Base-by-base conservation (phyloP, 495 filamentous ascomycete genomes). In the Astrocystis sublimbata region DNA sequence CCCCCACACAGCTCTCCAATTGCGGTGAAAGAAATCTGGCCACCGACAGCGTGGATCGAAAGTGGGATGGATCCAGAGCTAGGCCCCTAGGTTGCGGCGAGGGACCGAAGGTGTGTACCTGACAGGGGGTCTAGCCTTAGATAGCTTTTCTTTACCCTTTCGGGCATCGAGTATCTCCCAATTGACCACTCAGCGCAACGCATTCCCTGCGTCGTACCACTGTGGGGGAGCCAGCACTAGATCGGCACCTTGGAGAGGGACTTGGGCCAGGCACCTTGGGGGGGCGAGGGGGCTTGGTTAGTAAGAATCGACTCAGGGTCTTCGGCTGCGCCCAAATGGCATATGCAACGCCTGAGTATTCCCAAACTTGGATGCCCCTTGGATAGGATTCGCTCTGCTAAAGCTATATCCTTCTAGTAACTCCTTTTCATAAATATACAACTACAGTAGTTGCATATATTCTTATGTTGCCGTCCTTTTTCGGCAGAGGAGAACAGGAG, bases 21-120 rank as follows among this genome's bases (percentile, higher is more conserved):
- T 58, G 41, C 55, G 55, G 55, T 58, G 55, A 58, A 58, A 17
- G 30, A 35, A n/a, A 58, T 35, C 40, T 46, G 28, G 55, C 38
- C 55, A 58, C 55, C 55, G 52, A 55, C 36, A 30, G 31, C 17
- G 36, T 28, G 52, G 21, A 26, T 43, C 35, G 40, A n/a, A n/a
- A n/a, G 52, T 21, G 28, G 47, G 49, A 53, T 53, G 30, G 1
- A 41, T 57, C 24, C 6, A 12, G 15, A 24, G 42, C 17, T 43
- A 43, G 2, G n/a, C n/a, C n/a, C n/a, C n/a, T n/a, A n/a, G n/a
- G 33, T 6, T 36, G 33, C 33, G 33, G 33, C 13, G 33, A 36
- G 13, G 33, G 13, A 6, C 33, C 33, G 33, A 36, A 36, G 6
- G 33, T 13, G 6, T 36, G 33, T 6, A 6, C 6, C 6, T 6